phyloP scores from a whole-genome alignment of 768 basidiomycete genomes.

The Tricholoma furcatifolium region DNA sequence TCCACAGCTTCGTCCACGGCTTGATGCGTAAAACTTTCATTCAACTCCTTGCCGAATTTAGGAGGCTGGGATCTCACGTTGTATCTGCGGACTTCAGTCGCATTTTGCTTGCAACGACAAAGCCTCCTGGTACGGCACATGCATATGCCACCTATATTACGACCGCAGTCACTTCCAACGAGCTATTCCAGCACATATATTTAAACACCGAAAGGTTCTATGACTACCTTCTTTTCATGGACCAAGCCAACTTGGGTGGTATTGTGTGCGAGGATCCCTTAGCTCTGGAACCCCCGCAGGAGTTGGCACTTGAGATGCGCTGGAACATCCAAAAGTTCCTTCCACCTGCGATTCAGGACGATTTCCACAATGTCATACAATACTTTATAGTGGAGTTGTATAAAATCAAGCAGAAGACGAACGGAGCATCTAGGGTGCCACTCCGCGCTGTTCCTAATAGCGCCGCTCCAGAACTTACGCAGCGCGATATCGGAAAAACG shows the following conservation, averaged over 20 bases:
- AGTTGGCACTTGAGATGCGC: conserved; percentile 74
- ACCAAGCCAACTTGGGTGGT: conserved; percentile 88
- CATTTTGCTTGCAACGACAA: conserved; percentile 89
- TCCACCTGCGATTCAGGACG: conserved; percentile 74
- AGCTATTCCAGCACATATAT: conserved; percentile 92
- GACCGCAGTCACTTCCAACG: conserved; percentile 90
- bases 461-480: conserved; percentile 62
- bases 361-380: conserved; percentile 72
- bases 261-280: conserved; percentile 82
- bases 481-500: conserved; percentile 62
- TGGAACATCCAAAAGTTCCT: conserved; percentile 95
- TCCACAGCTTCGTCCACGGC: conserved; percentile 91
- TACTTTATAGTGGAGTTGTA: conserved; percentile 87
- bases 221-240: conserved; percentile 95
- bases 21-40: conserved; percentile 98
- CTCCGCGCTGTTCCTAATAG: conserved; percentile 66
- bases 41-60: conserved; percentile 95
- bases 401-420: conserved; percentile 64
- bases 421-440: conserved; percentile 62
- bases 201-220: conserved; percentile 87
- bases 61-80: conserved; percentile 88
- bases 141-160: conserved; percentile 96
- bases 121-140: conserved; percentile 91
- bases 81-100: conserved; percentile 92
- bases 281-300: conserved; percentile 64